phyloP scores from a whole-genome alignment of 2,329 filamentous ascomycete genomes.

The Clarireedia paspali region DNA sequence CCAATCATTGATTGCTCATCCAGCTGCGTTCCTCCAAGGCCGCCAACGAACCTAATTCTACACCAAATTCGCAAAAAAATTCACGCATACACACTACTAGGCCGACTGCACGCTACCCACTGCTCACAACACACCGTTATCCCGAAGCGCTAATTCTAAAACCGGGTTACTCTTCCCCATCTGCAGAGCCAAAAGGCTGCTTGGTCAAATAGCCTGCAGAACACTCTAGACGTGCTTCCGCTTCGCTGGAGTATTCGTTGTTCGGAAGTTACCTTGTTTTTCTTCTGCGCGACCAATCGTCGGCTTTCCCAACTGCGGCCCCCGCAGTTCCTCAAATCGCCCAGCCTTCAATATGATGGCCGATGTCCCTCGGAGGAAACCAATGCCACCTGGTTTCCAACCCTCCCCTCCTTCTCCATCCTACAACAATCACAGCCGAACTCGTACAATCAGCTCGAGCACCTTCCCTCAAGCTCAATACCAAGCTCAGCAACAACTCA shows the following conservation, averaged over 20 bases:
- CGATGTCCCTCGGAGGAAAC: slow-evolving; percentile 25
- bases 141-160: not conserved
- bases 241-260: slow-evolving; percentile 3
- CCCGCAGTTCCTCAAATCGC: not conserved
- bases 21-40: not conserved
- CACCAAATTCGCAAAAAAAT: not conserved
- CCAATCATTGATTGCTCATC: too few relatives aligned
- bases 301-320: not conserved
- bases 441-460: slow-evolving; percentile 33
- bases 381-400: slow-evolving; percentile 24
- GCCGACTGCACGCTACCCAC: too few relatives aligned
- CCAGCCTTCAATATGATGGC: slow-evolving; percentile 22
- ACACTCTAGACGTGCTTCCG: slow-evolving; percentile 1
- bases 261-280: not conserved
- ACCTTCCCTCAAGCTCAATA: slow-evolving; percentile 20
- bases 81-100: not conserved
- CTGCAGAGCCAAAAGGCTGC: not conserved
- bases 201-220: not conserved
- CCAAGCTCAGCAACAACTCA: slow-evolving; percentile 13
- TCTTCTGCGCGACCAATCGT: not conserved
- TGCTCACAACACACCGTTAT: too few relatives aligned
- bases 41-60: not conserved
- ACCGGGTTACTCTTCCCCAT: not conserved
- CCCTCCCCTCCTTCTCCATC: slow-evolving; percentile 13
- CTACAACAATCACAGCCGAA: slow-evolving; percentile 26